Conservation (phyloP, 345 rosid genomes). For the Angophora floribunda region DNA sequence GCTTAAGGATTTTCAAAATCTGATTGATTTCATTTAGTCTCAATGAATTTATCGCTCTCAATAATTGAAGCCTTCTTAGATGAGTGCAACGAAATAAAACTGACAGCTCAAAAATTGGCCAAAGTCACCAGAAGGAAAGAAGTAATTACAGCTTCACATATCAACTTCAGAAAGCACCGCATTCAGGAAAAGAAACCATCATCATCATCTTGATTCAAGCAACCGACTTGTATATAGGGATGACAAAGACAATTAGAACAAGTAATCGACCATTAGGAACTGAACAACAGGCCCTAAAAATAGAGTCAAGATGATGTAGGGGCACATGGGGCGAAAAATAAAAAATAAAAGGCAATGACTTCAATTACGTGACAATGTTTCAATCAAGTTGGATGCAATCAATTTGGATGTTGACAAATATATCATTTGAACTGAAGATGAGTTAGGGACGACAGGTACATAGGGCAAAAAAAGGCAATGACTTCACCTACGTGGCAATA, state of each 20-base stretch:
- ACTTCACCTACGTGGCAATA: slow-evolving; percentile 72
- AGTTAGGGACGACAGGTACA: background rate
- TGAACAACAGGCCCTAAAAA: background rate
- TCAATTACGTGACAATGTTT: slow-evolving; percentile 79
- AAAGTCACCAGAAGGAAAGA: background rate
- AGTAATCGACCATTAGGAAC: background rate
- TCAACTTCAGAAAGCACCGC: background rate
- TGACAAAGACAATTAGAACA: background rate
- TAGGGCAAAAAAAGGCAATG: background rate
- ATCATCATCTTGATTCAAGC: background rate
- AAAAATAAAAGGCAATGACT: background rate
- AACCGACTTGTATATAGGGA: background rate
- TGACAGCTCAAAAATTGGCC: background rate
- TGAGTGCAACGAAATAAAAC: background rate
- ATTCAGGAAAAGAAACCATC: background rate
- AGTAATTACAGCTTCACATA: background rate
- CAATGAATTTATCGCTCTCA: background rate
- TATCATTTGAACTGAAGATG: slow-evolving; percentile 26
- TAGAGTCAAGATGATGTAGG: background rate
- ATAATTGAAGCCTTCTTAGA: background rate
- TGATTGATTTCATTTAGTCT: background rate
- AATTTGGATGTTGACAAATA: slow-evolving; percentile 72
- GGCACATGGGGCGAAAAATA: background rate
- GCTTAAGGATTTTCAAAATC: background rate
- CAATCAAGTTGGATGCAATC: slow-evolving; percentile 71